phyloP scores from a whole-genome alignment of 2,329 filamentous ascomycete genomes.

The Paraphoma sp. region DNA sequence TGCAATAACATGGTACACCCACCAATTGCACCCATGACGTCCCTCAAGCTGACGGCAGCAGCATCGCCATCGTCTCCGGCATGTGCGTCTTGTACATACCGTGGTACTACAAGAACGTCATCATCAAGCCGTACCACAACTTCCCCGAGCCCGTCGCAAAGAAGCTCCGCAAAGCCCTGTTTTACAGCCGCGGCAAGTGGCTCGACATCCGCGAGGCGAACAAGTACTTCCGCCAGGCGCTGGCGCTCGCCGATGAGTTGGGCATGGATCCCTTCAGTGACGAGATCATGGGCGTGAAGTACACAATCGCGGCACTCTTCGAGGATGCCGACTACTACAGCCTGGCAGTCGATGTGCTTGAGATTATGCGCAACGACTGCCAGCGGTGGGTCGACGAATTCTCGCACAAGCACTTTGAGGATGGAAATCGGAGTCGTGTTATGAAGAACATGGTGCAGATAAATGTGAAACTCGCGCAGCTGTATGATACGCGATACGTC shows the following conservation, averaged over 20 bases:
- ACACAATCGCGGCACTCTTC: slow-evolving; percentile 79
- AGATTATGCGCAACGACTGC: slow-evolving; percentile 76
- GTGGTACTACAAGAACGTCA: slow-evolving; percentile 55
- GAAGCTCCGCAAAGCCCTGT: slow-evolving; percentile 82
- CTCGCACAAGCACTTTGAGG: slow-evolving; percentile 49
- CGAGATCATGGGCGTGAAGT: slow-evolving; percentile 87
- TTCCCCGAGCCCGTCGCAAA: slow-evolving; percentile 76
- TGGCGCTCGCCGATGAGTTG: slow-evolving; percentile 74
- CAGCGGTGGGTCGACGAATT: slow-evolving; percentile 56
- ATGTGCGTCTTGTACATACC: slow-evolving; percentile 52
- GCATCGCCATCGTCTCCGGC: slow-evolving; percentile 49
- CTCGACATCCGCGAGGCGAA: slow-evolving; percentile 78
- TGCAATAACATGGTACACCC: slow-evolving; percentile 35
- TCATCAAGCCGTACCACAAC: slow-evolving; percentile 59
- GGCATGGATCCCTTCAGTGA: slow-evolving; percentile 89
- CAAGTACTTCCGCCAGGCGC: slow-evolving; percentile 81
- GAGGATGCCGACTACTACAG: slow-evolving; percentile 76
- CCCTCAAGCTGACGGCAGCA: slow-evolving; percentile 17
- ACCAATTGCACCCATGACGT: not conserved
- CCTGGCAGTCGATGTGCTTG: slow-evolving; percentile 77
- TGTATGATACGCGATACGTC: slow-evolving; percentile 80
- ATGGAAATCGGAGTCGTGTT: slow-evolving; percentile 66
- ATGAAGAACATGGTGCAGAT: slow-evolving; percentile 77
- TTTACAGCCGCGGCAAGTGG: slow-evolving; percentile 73
- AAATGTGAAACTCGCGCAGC: slow-evolving; percentile 81